These are phyloP conservation scores for Penicillium malachiteum DNA, from an alignment of 495 filamentous ascomycete genomes.

Conservation along the genomic window DNA sequence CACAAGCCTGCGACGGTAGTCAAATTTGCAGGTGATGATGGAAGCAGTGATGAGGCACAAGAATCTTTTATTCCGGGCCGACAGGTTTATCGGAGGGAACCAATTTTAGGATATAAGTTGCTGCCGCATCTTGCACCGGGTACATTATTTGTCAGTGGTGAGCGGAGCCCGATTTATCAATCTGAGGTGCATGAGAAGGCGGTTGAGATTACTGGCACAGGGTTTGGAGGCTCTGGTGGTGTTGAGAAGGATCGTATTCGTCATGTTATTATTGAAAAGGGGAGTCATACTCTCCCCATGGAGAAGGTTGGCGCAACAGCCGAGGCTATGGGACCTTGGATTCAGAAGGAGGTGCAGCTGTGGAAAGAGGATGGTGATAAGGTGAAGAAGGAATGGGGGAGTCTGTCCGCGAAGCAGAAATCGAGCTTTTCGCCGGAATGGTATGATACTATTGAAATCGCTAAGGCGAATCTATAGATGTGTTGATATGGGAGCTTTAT, in stretches of 20 bases:
- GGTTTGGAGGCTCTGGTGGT: background rate
- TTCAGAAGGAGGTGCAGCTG: slow-evolving; percentile 1
- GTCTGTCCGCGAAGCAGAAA: background rate
- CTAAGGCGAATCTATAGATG: background rate
- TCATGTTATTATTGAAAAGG: slow-evolving; percentile 2
- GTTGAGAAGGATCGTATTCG: background rate
- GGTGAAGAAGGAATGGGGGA: slow-evolving; percentile 4
- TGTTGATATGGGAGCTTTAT: background rate
- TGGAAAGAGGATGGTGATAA: slow-evolving; percentile 3
- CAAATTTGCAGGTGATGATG: background rate
- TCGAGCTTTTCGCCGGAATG: background rate
- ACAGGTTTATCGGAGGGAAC: slow-evolving; percentile 59
- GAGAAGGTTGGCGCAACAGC: slow-evolving; percentile 56
- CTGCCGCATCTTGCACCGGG: slow-evolving; percentile 63
- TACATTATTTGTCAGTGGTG: slow-evolving; percentile 25
- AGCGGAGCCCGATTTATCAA: background rate
- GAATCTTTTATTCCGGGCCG: background rate
- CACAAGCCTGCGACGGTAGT: background rate
- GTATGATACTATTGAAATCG: background rate
- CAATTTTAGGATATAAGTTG: slow-evolving; percentile 47
- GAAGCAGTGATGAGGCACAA: background rate
- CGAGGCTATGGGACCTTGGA: slow-evolving; percentile 10
- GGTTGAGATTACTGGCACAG: background rate
- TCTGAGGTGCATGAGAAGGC: background rate
- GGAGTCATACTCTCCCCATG: slow-evolving; percentile 64